Evolutionary conservation across 768 basidiomycete species (phyloP).

Genomic region (Hericium erinaceus): DNA sequence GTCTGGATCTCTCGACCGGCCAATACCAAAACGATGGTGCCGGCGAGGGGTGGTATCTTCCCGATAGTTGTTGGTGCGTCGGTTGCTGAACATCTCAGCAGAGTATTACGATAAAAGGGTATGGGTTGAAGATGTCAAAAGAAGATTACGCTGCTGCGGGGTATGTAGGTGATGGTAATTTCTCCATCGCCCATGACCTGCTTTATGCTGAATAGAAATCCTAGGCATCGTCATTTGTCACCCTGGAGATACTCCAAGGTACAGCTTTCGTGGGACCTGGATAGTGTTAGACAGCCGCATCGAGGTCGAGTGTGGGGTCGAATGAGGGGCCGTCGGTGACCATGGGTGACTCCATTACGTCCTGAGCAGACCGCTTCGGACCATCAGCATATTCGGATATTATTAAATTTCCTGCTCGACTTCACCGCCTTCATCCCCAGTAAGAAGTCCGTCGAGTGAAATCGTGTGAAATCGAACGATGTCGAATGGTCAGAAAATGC

Average conservation of each 20-base stretch:
- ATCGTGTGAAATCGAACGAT: no score
- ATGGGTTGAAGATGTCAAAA: background rate
- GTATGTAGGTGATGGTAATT: background rate
- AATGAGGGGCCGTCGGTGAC: background rate
- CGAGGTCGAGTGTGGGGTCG: background rate
- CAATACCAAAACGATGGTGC: background rate
- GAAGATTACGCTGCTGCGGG: background rate
- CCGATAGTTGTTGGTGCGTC: background rate
- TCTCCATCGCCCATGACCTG: background rate
- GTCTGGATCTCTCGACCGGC: conserved; percentile 26
- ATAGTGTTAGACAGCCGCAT: background rate
- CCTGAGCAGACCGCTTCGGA: background rate
- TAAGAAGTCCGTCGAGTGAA: no score
- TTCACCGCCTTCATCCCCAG: background rate
- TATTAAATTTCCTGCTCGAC: background rate
- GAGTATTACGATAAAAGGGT: background rate
- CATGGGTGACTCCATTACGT: background rate
- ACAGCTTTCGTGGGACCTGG: background rate
- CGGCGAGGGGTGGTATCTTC: conserved; percentile 3
- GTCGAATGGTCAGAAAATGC: no score
- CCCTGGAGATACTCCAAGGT: background rate
- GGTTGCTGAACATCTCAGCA: conserved; percentile 4
- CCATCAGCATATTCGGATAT: background rate
- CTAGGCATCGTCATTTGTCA: background rate
- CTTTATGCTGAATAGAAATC: background rate